Evolutionary conservation across 352 stramenopile species (phyloP), one percentile per base, ranked within the genome.

Genomic region (Globisporangium sylvaticum): DNA sequence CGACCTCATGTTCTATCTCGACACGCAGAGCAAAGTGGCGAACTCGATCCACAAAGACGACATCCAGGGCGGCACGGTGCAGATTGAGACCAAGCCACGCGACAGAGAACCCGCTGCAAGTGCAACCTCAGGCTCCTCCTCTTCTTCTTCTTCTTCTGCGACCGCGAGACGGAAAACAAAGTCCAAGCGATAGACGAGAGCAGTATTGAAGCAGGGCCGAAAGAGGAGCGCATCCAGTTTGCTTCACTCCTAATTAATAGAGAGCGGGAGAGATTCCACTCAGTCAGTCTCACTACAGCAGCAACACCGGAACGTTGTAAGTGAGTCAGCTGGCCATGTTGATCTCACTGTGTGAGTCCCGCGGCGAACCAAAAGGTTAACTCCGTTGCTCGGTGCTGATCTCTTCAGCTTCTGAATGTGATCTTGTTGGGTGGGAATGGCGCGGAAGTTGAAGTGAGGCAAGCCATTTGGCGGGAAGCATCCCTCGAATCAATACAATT

Each of bases 1-100:
- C 29, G 89, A 97, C 68, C 65, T 97, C 9, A 96, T 96, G 89
- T 96, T 96, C 66, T 96, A 95, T 68, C 66, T 96, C 31, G 89
- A 96, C 64, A 95, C 88, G 34, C 89, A 95, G 65, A 93, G 70
- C 72, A 93, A 92, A 65, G 81, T 96, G 3, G 86, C 93, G 62
- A 78, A 92, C 48, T 95, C 87, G 66, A 62, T 70, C 29, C 79
- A 96, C 50, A 82, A 81, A 29, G 74, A 90, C n/a, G 88, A 96
- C 20, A 96, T 96, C 64, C 79, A 92, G 75, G 83, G 85, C 52
- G 85, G 85, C 29, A 92, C 82, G 0, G 85, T 94, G 29, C 73
- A 91, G 63, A 90, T 92, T 37, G 83, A 94, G 66, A 75, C 75
- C 15, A 74, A 74, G 60, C 39, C 54, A 14, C 64, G 55, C 7